Evolutionary conservation across 1,284 basidiomycete genomes (phyloP), one percentile per base, ranked within the genome.

Genomic region (Cutaneotrichosporon cavernicola): DNA sequence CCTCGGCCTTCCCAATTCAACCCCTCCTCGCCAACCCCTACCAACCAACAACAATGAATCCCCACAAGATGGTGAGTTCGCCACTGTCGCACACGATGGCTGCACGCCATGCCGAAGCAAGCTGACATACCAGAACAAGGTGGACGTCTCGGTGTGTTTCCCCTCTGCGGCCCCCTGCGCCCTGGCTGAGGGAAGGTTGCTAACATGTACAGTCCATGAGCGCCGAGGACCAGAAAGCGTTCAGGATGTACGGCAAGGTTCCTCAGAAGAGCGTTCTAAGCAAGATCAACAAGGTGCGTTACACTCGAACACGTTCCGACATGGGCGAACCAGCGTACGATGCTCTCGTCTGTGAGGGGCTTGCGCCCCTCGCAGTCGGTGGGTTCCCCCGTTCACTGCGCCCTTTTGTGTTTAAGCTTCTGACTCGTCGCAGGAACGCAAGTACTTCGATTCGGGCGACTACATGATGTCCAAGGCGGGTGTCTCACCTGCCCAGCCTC

Each of bases 381-480:
- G 56, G 38, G 50, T 61, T 57, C 67, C 49, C 36, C 21, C 51
- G 26, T 13, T 32, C 30, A 59, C 30, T 53, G 31, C 51, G 31
- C 51, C 31, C 51, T 31, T 30, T 30, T 51, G 49, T 51, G 49
- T 51, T 51, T 26, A 51, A 51, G 1, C 51, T 53, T 56, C 55
- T 56, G 55, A 56, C 55, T 26, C 31, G 9, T 67, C 62, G 30
- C 73, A 97, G 92, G 94, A 97, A 80, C 91, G 94, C 76, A 97
- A 97, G 81, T 97, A 92, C 83, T 97, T 97, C 80, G 94, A 97
- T 82, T 97, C 95, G 65, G 95, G 95, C 68, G 94, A 97, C 81
- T 97, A 97, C 77, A 93, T 93, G 59, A 85, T 97, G 72, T 94
- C 92, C 62, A 97, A 97, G 81, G 95, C 94, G 4, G 94, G 95